Evolutionary conservation across 2,329 filamentous ascomycete genomes (phyloP).

Genomic region (Thyridium curvatum): DNA sequence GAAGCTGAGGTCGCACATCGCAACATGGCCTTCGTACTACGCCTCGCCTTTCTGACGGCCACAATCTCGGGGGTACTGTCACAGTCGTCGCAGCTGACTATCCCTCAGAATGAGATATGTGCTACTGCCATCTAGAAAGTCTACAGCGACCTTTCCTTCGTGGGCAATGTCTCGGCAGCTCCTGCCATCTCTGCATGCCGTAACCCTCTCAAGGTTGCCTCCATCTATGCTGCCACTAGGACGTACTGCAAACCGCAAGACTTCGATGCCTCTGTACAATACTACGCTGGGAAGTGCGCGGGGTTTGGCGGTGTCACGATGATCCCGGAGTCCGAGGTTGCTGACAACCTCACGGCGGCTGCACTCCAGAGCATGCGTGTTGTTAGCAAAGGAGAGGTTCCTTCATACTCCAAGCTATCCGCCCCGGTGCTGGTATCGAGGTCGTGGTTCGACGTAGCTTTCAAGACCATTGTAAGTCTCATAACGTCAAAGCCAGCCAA

Average conservation of each 20-base stretch:
- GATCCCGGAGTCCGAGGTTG: not conserved
- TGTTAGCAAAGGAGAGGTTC: not conserved
- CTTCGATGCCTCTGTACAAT: not conserved
- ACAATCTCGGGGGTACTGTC: not conserved
- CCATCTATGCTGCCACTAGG: constrained; percentile 5
- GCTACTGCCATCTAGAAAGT: not conserved
- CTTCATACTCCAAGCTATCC: constrained; percentile 1
- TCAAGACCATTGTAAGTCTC: not conserved
- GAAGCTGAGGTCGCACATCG: too few species aligned
- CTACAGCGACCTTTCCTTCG: constrained; percentile 2
- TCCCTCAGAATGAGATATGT: constrained; percentile 2
- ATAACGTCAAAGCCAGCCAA: not conserved
- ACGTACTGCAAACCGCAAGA: constrained; percentile 7
- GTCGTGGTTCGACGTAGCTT: constrained; percentile 1
- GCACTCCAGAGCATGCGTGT: constrained; percentile 7
- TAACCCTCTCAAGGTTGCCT: constrained; percentile 4
- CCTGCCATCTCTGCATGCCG: constrained; percentile 5
- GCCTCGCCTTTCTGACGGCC: not conserved
- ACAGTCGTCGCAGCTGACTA: not conserved
- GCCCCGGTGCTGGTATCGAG: constrained; percentile 4
- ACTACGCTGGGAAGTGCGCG: not conserved
- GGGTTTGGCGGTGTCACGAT: constrained; percentile 1
- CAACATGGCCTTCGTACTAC: not conserved
- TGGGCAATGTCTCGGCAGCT: not conserved
- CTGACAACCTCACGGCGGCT: constrained; percentile 9